Evolutionary conservation across 1,284 basidiomycete species (phyloP).

Genomic region (Cryptococcus sp.): DNA sequence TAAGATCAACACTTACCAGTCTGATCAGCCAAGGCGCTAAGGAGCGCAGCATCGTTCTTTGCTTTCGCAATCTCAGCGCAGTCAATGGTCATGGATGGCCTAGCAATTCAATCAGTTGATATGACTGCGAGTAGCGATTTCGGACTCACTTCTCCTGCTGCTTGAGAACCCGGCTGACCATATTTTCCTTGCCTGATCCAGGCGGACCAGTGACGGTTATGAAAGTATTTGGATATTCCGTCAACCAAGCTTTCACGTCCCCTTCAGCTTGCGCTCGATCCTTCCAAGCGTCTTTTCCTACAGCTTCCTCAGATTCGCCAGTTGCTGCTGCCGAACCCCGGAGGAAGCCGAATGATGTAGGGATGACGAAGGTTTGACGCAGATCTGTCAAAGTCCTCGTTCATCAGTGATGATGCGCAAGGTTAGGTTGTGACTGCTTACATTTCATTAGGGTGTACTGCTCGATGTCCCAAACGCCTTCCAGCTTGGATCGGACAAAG

Average conservation of each 20-base stretch:
- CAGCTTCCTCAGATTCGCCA: conserved; percentile 28
- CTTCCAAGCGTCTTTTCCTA: conserved; percentile 65
- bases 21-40: conserved; percentile 71
- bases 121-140: too few species aligned
- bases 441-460: conserved; percentile 48
- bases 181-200: conserved; percentile 81
- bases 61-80: conserved; percentile 74
- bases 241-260: conserved; percentile 57
- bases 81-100: conserved; percentile 75
- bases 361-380: conserved; percentile 25
- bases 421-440: conserved; percentile 5
- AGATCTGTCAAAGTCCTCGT: conserved; percentile 10
- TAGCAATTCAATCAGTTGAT: conserved; percentile 38
- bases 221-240: conserved; percentile 55
- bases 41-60: conserved; percentile 69
- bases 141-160: conserved; percentile 62
- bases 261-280: conserved; percentile 76
- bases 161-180: conserved; percentile 67
- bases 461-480: conserved; percentile 74
- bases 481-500: conserved; percentile 78
- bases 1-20: conserved; percentile 60
- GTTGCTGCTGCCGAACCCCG: conserved; percentile 13
- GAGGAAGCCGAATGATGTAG: conserved; percentile 31
- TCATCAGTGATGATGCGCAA: too few species aligned
- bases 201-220: conserved; percentile 83